Percentiles rank a stretch among this genome's conserved stretches.
Conservation (phyloP, 2,329 filamentous ascomycete genomes). For the Samsoniella hepiali region DNA sequence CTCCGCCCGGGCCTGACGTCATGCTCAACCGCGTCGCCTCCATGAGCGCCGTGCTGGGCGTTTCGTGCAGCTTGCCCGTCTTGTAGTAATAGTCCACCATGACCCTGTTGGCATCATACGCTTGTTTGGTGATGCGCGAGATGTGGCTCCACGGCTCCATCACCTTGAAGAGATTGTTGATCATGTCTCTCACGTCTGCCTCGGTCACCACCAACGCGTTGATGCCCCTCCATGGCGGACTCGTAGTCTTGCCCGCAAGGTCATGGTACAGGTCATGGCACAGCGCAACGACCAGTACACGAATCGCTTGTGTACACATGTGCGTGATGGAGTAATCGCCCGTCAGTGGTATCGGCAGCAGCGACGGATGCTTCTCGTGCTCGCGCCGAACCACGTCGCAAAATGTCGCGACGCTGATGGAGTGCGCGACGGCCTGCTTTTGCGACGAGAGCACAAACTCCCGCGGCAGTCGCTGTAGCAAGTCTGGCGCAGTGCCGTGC, state of each 20-base stretch:
- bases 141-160: constrained; percentile 33
- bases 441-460: constrained; percentile 37
- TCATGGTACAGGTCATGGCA: constrained; percentile 36
- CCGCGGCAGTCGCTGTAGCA: constrained; percentile 33
- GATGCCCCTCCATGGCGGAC: constrained; percentile 33
- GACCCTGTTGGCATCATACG: constrained; percentile 30
- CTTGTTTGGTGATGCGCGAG: constrained; percentile 28
- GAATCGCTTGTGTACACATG: constrained; percentile 30
- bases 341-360: constrained; percentile 27
- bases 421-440: constrained; percentile 39
- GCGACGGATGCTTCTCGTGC: constrained; percentile 26
- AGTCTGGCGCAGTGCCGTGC: constrained; percentile 31
- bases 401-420: constrained; percentile 36
- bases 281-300: constrained; percentile 35
- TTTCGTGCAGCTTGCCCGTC: constrained; percentile 26
- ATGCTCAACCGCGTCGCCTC: constrained; percentile 15
- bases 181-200: constrained; percentile 30
- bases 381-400: constrained; percentile 33
- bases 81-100: constrained; percentile 33
- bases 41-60: not conserved
- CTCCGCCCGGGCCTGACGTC: not conserved
- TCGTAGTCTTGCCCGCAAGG: constrained; percentile 35
- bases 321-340: constrained; percentile 33
- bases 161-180: constrained; percentile 34
- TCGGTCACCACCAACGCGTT: constrained; percentile 30